phyloP scores from a whole-genome alignment of 768 basidiomycete species.

The Leccinum broughii region DNA sequence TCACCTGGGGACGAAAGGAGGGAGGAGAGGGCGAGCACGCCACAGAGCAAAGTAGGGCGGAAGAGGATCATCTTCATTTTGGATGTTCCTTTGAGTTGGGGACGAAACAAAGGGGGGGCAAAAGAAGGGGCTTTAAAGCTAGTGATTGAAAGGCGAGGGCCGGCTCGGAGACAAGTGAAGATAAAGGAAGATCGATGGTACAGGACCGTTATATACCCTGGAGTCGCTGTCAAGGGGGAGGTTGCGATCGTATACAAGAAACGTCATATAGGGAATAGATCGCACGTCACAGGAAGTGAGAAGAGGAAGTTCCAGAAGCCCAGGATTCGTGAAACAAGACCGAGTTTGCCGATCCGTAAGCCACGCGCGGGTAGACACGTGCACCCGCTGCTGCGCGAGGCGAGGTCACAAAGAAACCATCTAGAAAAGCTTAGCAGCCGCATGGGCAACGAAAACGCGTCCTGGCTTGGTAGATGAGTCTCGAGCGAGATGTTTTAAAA shows the following conservation, averaged over 20 bases:
- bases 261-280: slow-evolving; percentile 19
- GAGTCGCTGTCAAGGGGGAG: not conserved
- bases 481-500: not conserved
- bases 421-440: not conserved
- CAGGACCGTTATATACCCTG: not conserved
- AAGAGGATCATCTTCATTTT: slow-evolving; percentile 26
- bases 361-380: not conserved
- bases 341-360: not conserved
- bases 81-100: not conserved
- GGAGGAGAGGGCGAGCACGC: slow-evolving; percentile 9
- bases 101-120: not conserved
- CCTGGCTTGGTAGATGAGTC: not conserved
- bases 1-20: slow-evolving; percentile 16
- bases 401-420: not conserved
- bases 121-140: not conserved
- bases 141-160: slow-evolving; percentile 11
- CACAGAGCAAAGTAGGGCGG: slow-evolving; percentile 19
- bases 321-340: not conserved
- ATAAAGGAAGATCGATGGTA: not conserved
- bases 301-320: not conserved
- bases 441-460: not conserved
- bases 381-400: not conserved
- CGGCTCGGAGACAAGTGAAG: slow-evolving; percentile 12
- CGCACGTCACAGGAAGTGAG: too few relatives aligned
- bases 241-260: slow-evolving; percentile 11